Evolutionary conservation across 2,329 filamentous ascomycete species (phyloP).

Genomic region (Arthrobotrys iridis): DNA sequence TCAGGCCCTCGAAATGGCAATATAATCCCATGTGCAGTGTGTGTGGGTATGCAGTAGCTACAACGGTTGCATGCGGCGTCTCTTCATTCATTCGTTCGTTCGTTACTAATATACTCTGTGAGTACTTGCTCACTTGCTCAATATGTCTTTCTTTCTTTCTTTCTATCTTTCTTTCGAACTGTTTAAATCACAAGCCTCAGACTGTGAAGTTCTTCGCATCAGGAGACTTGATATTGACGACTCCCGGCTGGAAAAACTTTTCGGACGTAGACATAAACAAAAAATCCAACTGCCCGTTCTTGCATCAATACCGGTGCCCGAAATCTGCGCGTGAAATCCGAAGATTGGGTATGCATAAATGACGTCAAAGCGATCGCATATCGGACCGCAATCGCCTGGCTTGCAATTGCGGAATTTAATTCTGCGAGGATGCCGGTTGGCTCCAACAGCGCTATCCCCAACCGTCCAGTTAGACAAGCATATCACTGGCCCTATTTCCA

Average conservation of each 20-base stretch:
- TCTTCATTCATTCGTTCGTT: background rate
- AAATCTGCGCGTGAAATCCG: background rate
- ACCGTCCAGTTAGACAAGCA: background rate
- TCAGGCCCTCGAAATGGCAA: constrained; percentile 24
- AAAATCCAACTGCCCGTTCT: too few species aligned
- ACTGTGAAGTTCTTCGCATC: background rate
- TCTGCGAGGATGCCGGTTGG: constrained; percentile 11
- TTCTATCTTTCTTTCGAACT: background rate
- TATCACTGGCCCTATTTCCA: too few species aligned
- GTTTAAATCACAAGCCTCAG: background rate
- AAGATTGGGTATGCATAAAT: constrained; percentile 19
- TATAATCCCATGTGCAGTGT: constrained; percentile 11
- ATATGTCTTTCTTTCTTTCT: background rate
- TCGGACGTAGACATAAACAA: too few species aligned
- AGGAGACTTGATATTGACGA: background rate
- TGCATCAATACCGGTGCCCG: background rate
- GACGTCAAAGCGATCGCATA: constrained; percentile 44
- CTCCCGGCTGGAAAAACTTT: too few species aligned
- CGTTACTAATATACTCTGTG: background rate
- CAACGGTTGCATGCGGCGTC: too few species aligned
- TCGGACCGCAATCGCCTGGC: constrained; percentile 36
- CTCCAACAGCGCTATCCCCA: constrained; percentile 1
- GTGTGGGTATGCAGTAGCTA: too few species aligned
- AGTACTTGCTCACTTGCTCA: too few species aligned
- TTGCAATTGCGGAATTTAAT: constrained; percentile 8